Evolutionary conservation across 1,284 basidiomycete species (phyloP).

Genomic region (Pseudozyma hubeiensis): DNA sequence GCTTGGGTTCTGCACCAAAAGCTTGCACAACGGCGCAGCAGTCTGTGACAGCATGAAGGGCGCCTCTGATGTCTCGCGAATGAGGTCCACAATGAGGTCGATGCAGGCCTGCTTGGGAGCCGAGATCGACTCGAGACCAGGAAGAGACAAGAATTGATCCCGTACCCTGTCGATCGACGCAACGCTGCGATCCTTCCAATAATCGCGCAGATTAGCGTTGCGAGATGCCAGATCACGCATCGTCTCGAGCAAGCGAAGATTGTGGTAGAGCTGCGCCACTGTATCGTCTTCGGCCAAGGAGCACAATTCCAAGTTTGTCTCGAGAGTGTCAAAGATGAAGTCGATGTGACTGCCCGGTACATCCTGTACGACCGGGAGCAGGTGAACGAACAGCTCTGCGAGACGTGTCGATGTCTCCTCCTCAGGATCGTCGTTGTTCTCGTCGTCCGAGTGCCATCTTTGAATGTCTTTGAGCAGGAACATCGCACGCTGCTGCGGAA

Average conservation of each 20-base stretch:
- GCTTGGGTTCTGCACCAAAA: slow-evolving; percentile 39
- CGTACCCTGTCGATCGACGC: slow-evolving; percentile 74
- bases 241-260: slow-evolving; percentile 77
- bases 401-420: slow-evolving; percentile 81
- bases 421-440: slow-evolving; percentile 73
- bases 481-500: slow-evolving; percentile 83
- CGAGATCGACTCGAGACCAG: slow-evolving; percentile 20
- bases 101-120: slow-evolving; percentile 38
- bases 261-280: slow-evolving; percentile 77
- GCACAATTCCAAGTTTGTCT: slow-evolving; percentile 83
- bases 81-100: slow-evolving; percentile 53
- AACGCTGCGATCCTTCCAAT: slow-evolving; percentile 76
- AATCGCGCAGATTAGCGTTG: slow-evolving; percentile 79
- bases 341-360: slow-evolving; percentile 91
- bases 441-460: slow-evolving; percentile 81
- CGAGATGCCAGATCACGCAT: slow-evolving; percentile 79
- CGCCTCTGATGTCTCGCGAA: slow-evolving; percentile 41
- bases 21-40: slow-evolving; percentile 24
- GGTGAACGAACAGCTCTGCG: slow-evolving; percentile 78
- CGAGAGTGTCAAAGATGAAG: slow-evolving; percentile 87
- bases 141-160: slow-evolving; percentile 73
- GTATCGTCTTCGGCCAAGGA: slow-evolving; percentile 75
- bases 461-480: slow-evolving; percentile 89
- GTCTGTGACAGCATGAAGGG: slow-evolving; percentile 39
- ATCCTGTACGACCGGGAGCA: slow-evolving; percentile 89